Conservation (phyloP, 306 rosid species). For the Gynostemma pentaphyllum region DNA sequence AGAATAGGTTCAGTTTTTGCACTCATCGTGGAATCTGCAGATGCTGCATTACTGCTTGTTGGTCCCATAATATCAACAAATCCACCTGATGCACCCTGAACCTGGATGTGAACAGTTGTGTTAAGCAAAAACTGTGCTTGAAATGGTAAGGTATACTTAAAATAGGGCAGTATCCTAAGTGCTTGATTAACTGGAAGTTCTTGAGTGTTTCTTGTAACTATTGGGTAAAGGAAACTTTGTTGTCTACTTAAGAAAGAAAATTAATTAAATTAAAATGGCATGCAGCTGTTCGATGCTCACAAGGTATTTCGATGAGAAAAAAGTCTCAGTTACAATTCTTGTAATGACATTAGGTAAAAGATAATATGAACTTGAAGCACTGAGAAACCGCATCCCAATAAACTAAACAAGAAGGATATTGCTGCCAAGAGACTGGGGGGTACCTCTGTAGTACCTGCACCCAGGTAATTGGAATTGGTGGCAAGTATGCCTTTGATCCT, state of each 20-base stretch:
- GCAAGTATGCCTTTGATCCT: conserved; percentile 45
- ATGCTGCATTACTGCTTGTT: conserved; percentile 65
- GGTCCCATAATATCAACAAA: conserved; percentile 39
- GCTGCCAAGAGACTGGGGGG: conserved; percentile 2
- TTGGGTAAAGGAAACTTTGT: no score
- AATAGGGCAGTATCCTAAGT: background rate
- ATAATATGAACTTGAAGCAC: background rate
- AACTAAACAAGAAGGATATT: background rate
- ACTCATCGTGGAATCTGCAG: conserved; percentile 72
- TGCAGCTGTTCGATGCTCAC: background rate
- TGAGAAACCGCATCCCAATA: background rate
- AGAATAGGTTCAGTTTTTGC: conserved; percentile 68
- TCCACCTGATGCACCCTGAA: conserved; percentile 46
- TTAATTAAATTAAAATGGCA: background rate
- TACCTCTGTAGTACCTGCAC: conserved; percentile 72
- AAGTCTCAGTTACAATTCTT: background rate
- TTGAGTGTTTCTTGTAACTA: no score
- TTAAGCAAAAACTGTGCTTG: background rate
- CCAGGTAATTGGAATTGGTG: conserved; percentile 55
- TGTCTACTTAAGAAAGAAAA: no score
- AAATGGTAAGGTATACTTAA: background rate
- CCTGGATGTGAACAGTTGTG: conserved; percentile 24
- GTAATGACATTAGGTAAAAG: background rate
- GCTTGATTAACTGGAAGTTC: background rate
- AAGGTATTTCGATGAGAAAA: background rate